Percentiles rank a stretch among this genome's conserved stretches.
phyloP scores from a whole-genome alignment of 1,139 yeast genomes.

The Taiozyma onychis region DNA sequence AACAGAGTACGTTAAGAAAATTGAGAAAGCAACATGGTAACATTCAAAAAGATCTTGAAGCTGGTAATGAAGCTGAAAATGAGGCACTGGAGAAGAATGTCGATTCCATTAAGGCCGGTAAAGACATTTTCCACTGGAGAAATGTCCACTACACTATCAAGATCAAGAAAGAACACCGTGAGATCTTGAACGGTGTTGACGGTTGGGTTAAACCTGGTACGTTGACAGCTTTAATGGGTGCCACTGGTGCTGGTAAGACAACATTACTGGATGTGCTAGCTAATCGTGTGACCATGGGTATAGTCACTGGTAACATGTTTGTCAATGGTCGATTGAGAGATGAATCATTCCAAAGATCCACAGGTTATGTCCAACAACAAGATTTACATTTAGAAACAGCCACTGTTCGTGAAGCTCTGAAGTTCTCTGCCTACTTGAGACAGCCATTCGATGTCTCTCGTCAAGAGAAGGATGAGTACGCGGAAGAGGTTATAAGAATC shows the following conservation, averaged over 20 bases:
- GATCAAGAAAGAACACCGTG: slow-evolving; percentile 58
- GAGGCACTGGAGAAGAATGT: slow-evolving; percentile 11
- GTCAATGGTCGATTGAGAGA: slow-evolving; percentile 70
- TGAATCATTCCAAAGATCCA: slow-evolving; percentile 70
- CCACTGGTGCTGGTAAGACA: slow-evolving; percentile 87
- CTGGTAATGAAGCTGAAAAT: slow-evolving; percentile 11
- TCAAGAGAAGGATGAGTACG: slow-evolving; percentile 62
- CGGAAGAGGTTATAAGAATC: slow-evolving; percentile 62
- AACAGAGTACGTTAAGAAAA: slow-evolving; percentile 36
- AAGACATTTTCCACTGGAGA: slow-evolving; percentile 72
- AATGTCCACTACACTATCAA: slow-evolving; percentile 70
- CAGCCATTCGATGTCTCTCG: slow-evolving; percentile 53
- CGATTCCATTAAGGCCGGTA: slow-evolving; percentile 25
- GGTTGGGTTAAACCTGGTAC: slow-evolving; percentile 84
- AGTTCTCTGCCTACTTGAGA: slow-evolving; percentile 68
- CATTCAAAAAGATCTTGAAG: slow-evolving; percentile 23
- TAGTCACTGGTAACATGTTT: slow-evolving; percentile 68
- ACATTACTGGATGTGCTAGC: slow-evolving; percentile 72
- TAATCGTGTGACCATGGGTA: slow-evolving; percentile 74
- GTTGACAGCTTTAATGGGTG: slow-evolving; percentile 78
- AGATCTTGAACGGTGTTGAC: slow-evolving; percentile 62
- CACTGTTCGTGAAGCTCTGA: slow-evolving; percentile 74
- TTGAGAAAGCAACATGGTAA: slow-evolving; percentile 25
- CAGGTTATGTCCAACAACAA: slow-evolving; percentile 82
- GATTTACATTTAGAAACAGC: slow-evolving; percentile 71